Evolutionary conservation across 257 asterid species (phyloP).

Genomic region (Oldenlandia corymbosa): DNA sequence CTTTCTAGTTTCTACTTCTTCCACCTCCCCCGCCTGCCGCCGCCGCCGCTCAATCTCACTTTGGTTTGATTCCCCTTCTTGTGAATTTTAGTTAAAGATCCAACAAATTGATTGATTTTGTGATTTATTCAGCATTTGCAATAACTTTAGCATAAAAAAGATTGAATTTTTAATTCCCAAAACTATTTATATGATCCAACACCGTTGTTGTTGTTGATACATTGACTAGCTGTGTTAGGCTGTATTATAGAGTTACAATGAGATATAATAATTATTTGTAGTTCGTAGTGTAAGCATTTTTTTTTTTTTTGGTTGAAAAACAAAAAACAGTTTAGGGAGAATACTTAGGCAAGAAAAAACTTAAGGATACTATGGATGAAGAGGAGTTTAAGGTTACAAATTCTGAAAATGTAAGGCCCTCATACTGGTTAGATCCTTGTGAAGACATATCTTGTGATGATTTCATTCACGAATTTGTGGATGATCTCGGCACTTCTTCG

Average conservation of each 20-base stretch:
- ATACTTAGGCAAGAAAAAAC: too few species aligned
- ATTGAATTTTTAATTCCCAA: not conserved
- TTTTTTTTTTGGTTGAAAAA: too few species aligned
- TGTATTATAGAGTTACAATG: too few species aligned
- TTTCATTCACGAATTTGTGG: constrained; percentile 37
- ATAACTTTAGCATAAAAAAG: not conserved
- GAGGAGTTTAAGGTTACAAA: constrained; percentile 40
- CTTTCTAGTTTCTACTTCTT: constrained; percentile 1
- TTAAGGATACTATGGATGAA: constrained; percentile 45
- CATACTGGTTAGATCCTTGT: constrained; percentile 87
- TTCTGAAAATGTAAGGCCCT: constrained; percentile 37
- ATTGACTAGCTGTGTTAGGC: constrained; percentile 3
- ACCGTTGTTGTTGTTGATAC: not conserved
- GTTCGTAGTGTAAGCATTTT: not conserved
- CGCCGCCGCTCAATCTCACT: not conserved
- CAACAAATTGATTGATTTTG: not conserved
- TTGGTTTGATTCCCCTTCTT: not conserved
- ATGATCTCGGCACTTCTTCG: constrained; percentile 42
- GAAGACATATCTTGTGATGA: constrained; percentile 78
- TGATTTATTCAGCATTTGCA: not conserved
- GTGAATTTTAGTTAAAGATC: not conserved
- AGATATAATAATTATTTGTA: too few species aligned
- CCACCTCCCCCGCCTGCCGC: not conserved
- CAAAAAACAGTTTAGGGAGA: too few species aligned
- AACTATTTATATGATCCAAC: too few species aligned